Conservation (phyloP, 768 basidiomycete species). For the Lactarius hengduanensis region DNA sequence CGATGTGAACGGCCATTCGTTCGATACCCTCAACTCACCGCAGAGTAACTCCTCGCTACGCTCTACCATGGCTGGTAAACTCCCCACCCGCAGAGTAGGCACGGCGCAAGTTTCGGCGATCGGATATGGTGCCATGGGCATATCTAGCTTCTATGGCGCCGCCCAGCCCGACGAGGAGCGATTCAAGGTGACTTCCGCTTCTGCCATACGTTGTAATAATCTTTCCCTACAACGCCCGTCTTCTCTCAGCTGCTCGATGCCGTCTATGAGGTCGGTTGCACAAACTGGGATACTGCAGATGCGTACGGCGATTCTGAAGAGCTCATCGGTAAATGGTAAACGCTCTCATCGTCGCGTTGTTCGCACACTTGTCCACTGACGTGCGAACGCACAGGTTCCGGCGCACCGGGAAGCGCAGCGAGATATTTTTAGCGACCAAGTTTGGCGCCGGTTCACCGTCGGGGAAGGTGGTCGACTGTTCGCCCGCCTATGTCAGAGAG, state of each 20-base stretch:
- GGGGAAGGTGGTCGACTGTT: constrained; percentile 29
- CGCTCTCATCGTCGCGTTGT: background rate
- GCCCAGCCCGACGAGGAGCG: constrained; percentile 53
- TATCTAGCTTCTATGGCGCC: constrained; percentile 50
- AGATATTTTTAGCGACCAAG: constrained; percentile 48
- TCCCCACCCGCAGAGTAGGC: constrained; percentile 48
- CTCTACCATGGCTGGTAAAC: constrained; percentile 19
- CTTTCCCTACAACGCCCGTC: background rate
- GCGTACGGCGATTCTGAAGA: constrained; percentile 44
- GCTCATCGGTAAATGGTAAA: constrained; percentile 46
- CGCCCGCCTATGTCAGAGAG: constrained; percentile 33
- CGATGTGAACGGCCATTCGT: background rate
- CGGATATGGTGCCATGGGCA: constrained; percentile 62
- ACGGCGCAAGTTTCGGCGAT: constrained; percentile 47
- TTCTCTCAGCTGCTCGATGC: constrained; percentile 39
- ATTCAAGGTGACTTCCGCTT: constrained; percentile 40
- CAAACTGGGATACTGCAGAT: constrained; percentile 49
- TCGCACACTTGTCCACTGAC: background rate
- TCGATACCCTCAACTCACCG: background rate
- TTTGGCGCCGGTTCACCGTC: constrained; percentile 33
- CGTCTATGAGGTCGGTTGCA: constrained; percentile 42
- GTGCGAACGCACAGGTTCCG: constrained; percentile 45
- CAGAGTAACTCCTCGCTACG: background rate
- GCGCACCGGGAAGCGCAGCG: constrained; percentile 50
- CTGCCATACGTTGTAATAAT: background rate